Percentiles rank a stretch among this genome's conserved stretches.
These are phyloP conservation scores for Lachnellula occidentalis DNA, from an alignment of 2,329 filamentous ascomycete species.

Conservation along the genomic window DNA sequence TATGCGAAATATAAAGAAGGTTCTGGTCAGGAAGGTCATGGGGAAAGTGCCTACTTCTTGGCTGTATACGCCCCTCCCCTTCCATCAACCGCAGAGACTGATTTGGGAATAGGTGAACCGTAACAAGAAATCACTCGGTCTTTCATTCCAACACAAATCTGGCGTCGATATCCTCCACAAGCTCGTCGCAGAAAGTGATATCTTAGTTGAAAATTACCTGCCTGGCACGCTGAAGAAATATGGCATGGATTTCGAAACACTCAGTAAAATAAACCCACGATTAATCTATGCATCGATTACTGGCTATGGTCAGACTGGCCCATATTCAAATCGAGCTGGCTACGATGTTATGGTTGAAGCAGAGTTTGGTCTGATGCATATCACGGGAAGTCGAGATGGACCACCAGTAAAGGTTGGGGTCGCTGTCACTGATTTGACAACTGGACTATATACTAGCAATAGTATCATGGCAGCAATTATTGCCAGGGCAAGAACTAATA, in stretches of 20 bases:
- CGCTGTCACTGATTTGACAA: constrained; percentile 92
- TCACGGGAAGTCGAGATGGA: constrained; percentile 82
- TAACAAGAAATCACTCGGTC: constrained; percentile 89
- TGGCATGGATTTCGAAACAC: constrained; percentile 76
- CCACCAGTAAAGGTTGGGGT: constrained; percentile 96
- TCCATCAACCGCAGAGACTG: neutral
- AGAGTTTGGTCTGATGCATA: constrained; percentile 97
- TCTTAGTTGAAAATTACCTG: constrained; percentile 95
- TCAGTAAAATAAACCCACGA: constrained; percentile 74
- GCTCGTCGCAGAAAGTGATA: constrained; percentile 78
- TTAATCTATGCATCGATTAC: constrained; percentile 96
- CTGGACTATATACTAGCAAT: constrained; percentile 90
- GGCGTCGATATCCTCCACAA: constrained; percentile 85
- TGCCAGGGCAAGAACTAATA: constrained; percentile 65
- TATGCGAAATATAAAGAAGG: constrained; percentile 72
- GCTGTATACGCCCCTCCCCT: constrained; percentile 50
- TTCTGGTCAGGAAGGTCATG: constrained; percentile 59
- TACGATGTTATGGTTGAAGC: constrained; percentile 99
- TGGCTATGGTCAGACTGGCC: constrained; percentile 92
- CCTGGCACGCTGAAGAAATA: constrained; percentile 89
- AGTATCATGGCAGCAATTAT: constrained; percentile 90
- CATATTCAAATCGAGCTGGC: constrained; percentile 78
- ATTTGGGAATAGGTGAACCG: constrained; percentile 67
- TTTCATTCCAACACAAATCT: constrained; percentile 82
- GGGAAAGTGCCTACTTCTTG: constrained; percentile 93